Conservation (phyloP, 768 basidiomycete genomes). For the Butyriboletus loyo region DNA sequence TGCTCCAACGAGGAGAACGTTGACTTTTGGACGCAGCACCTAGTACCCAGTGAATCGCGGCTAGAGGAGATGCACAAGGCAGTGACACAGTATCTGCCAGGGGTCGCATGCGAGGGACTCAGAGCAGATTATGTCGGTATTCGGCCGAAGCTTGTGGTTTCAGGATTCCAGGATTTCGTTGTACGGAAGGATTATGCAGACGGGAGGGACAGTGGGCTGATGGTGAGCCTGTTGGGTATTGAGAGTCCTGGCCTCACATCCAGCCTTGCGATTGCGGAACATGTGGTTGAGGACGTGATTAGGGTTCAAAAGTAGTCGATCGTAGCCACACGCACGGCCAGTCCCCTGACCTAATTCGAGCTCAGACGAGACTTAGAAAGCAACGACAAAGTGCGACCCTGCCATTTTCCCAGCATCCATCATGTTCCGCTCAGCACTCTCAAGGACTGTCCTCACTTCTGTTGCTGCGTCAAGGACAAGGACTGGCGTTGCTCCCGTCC, state of each 20-base stretch:
- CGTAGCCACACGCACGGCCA: background rate
- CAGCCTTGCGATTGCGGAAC: constrained; percentile 81
- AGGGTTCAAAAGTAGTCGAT: background rate
- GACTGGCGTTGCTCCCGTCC: constrained; percentile 44
- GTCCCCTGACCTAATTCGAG: constrained; percentile 12
- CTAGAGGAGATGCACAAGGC: constrained; percentile 65
- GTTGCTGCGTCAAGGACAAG: constrained; percentile 44
- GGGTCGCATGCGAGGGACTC: constrained; percentile 55
- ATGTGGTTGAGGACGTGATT: constrained; percentile 61
- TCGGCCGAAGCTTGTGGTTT: constrained; percentile 81
- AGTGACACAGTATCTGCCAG: constrained; percentile 73
- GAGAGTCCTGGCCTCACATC: constrained; percentile 92
- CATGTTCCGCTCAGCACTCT: constrained; percentile 69
- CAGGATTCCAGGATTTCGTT: constrained; percentile 85
- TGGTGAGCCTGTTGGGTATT: constrained; percentile 87
- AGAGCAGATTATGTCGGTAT: constrained; percentile 83
- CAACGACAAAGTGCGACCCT: background rate
- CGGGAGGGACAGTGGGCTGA: constrained; percentile 33
- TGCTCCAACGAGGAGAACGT: constrained; percentile 41
- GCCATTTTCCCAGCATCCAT: constrained; percentile 34
- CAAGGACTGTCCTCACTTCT: constrained; percentile 45
- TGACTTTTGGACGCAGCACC: constrained; percentile 74
- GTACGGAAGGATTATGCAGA: constrained; percentile 62
- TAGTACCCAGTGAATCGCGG: constrained; percentile 61
- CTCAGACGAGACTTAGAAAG: constrained; percentile 19